phyloP scores from a whole-genome alignment of 371 early-diverging fungal species.

The Lichtheimia ornata region DNA sequence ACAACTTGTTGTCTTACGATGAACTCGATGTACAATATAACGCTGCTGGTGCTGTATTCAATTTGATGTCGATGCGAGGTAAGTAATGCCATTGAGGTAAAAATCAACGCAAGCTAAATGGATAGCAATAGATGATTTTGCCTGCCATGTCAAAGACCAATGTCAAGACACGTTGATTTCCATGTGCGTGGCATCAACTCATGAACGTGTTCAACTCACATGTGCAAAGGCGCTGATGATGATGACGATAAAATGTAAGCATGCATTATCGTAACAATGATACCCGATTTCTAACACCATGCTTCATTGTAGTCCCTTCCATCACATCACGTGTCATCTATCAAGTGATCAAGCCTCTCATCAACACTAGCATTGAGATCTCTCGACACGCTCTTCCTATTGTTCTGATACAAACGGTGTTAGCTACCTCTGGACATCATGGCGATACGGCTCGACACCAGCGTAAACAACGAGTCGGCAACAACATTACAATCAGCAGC shows the following conservation, averaged over 20 bases:
- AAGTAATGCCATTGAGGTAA: neutral
- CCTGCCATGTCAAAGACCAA: slow-evolving; percentile 30
- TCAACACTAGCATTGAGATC: slow-evolving; percentile 29
- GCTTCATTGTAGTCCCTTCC: slow-evolving; percentile 21
- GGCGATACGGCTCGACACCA: slow-evolving; percentile 3
- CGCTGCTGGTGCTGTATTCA: slow-evolving; percentile 48
- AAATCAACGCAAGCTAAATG: neutral
- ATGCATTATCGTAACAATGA: neutral
- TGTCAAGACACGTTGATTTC: slow-evolving; percentile 36
- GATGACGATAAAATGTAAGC: slow-evolving; percentile 41
- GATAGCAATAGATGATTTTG: slow-evolving; percentile 32
- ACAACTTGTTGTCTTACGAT: slow-evolving; percentile 30
- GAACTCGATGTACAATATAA: slow-evolving; percentile 50
- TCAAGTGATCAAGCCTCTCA: slow-evolving; percentile 41
- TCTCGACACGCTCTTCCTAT: slow-evolving; percentile 30
- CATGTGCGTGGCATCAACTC: slow-evolving; percentile 24
- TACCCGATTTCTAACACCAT: too few relatives aligned
- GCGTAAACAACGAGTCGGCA: neutral
- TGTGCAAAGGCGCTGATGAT: slow-evolving; percentile 39
- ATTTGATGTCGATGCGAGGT: slow-evolving; percentile 47
- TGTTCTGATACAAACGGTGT: slow-evolving; percentile 36
- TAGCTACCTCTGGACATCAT: neutral
- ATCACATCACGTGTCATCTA: slow-evolving; percentile 30
- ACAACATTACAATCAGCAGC: slow-evolving; percentile 6
- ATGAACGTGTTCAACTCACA: slow-evolving; percentile 43